Evolutionary conservation across 179 eudicot genomes (phyloP), one percentile per base, ranked within the genome.

Genomic region (Spinacia oleracea): DNA sequence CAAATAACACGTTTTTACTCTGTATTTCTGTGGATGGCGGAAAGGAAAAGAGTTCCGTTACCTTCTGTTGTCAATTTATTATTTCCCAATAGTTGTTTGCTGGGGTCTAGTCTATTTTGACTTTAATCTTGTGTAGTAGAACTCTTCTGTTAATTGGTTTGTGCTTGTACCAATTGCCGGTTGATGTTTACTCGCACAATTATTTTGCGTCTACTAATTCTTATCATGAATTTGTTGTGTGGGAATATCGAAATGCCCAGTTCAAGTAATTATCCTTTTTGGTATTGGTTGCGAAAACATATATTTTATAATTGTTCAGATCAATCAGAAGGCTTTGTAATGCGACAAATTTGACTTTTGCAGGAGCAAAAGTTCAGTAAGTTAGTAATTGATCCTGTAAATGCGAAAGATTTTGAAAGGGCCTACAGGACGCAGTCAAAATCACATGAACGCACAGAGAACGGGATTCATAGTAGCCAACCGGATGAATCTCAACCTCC

Each of bases 281-380:
- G 31, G 6, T 77, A 9, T 29, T 16, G 25, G 63, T 55, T 55
- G 56, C 25, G 21, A 10, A 15, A 66, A 34, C 6, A 23, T 70
- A 9, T 42, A 25, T 27, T 23, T 65, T 31, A 23, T 63, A 5
- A 43, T 40, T 45, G 23, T 38, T 20, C 31, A 55, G 31, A 23
- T 48, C 40, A 38, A 38, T 38, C 40, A 38, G 40, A 38, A 38
- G 14, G 29, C 21, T 21, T 5, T 43, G 2, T 43, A 23, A 50
- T 18, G 27, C 58, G 50, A 14, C 40, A 16, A 60, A 66, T 74
- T 64, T 38, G 12, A 27, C 42, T 38, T 21, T 81, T 69, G 74
- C 93, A 92, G 98, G 94, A 90, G 63, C 89, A 92, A 80, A 92
- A 94, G 70, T 85, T 92, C 46, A 84, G 83, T 66, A 90, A 94